Base-by-base conservation (phyloP, 306 rosid genomes). In the Astragalus glycyphyllos region DNA sequence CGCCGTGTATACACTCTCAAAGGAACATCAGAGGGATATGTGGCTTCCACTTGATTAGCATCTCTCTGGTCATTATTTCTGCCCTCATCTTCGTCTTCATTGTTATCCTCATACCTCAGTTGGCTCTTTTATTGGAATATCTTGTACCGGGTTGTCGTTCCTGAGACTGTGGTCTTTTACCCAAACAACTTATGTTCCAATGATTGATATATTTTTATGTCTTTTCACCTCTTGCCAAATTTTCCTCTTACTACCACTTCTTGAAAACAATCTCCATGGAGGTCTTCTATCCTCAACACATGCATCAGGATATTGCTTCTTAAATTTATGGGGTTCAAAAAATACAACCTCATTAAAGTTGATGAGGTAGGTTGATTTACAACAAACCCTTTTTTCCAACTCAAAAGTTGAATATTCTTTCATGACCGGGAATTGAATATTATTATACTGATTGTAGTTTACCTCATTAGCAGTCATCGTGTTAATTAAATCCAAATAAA, bases 371-470 rank as follows among this genome's bases (percentile, higher is more conserved):
- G 8, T 55, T 29, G 40, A 11, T 26, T 26, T 26, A 11, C 61
- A 55, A 55, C n/a, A 55, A 26, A 55, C 4, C 16, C 40, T 55
- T 55, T 1, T 55, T 55, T 55, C 40, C 40, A 29, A 55, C 61
- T 55, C 40, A 7, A 55, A 55, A 55, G 40, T 55, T 54, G 14
- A 54, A 54, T 54, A 54, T 20, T 20, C 59, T 20, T 9, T 23
- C 13, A 55, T 14, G 15, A 4, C 3, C 1, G 7, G 9, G 61
- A 55, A 55, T 23, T 55, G 40, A 55, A 55, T 26, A 55, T 55
- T 55, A 29, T 55, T 34, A 55, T 55, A 54, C 11, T 38, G 61
- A 54, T 54, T 55, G 40, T 55, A 26, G 40, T 55, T 55, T 20
- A 29, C 8, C 40, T 55, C n/a, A 20, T 20, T 20, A 0, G 23